Conservation (phyloP, 306 rosid species). For the Cucurbita ficifolia region DNA sequence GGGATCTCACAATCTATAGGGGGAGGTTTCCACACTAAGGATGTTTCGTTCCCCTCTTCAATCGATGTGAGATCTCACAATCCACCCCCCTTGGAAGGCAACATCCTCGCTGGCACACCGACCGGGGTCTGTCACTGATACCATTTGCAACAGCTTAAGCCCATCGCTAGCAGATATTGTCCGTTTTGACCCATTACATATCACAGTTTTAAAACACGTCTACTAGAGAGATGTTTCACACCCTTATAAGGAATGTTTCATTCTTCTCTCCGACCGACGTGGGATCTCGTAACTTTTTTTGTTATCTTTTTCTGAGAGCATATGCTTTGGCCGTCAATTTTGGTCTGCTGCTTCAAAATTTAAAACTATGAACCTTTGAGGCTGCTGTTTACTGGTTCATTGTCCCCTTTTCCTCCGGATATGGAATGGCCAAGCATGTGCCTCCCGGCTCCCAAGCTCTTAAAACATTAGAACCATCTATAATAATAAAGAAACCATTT, state of each 20-base stretch:
- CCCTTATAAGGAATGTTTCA: no score
- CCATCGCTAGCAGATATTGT: no score
- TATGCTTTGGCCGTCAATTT: neutral
- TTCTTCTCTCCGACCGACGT: no score
- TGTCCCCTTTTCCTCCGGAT: neutral
- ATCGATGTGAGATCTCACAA: no score
- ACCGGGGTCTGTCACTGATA: fast-evolving
- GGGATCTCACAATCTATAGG: no score
- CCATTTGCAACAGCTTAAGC: no score
- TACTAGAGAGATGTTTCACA: no score
- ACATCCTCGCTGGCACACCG: no score
- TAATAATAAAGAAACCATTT: neutral
- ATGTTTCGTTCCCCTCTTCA: no score
- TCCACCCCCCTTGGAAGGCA: fast-evolving
- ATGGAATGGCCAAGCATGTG: neutral
- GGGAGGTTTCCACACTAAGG: no score
- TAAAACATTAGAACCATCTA: neutral
- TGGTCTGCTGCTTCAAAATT: neutral
- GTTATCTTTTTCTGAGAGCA: neutral
- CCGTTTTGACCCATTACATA: no score
- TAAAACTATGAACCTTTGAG: neutral
- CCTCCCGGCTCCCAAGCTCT: neutral
- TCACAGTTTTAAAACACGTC: no score
- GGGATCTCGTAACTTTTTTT: neutral
- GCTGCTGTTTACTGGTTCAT: neutral